A percentile compares a stretch with the other conserved stretches of the same genome.
Evolutionary conservation across 108 stramenopile species (phyloP).

Genomic region (Skeletonema grethae): DNA sequence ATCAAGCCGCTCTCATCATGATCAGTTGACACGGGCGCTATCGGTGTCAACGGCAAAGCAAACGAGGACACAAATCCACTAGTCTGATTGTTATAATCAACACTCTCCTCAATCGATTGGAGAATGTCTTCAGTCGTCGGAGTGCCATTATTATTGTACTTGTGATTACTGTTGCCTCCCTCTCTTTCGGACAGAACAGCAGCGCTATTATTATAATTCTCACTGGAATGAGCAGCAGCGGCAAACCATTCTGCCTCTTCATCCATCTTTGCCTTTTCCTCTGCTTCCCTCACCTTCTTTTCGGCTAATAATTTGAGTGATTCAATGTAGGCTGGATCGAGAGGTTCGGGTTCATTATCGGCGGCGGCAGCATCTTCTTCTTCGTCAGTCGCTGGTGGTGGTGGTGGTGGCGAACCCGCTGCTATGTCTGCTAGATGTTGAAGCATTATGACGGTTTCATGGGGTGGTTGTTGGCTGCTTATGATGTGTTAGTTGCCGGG

Average conservation of each 20-base stretch:
- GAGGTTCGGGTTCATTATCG: no score
- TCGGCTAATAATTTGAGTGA: neutral
- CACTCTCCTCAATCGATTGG: conserved; percentile 1
- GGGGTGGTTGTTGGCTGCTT: no score
- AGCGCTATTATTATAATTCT: neutral
- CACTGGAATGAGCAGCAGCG: neutral
- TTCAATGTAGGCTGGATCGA: neutral
- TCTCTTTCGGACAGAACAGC: neutral
- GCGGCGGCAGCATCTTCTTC: no score
- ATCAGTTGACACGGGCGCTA: neutral
- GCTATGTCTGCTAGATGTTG: no score
- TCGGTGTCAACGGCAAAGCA: neutral
- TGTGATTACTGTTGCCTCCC: neutral
- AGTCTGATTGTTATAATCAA: neutral
- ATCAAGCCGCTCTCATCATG: no score
- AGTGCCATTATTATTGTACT: neutral
- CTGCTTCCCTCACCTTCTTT: conserved; percentile 1
- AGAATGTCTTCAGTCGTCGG: neutral
- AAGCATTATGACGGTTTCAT: no score
- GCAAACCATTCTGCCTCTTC: neutral
- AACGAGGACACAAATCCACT: neutral
- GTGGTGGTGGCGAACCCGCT: no score
- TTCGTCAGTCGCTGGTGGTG: no score
- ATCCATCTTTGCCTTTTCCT: neutral
- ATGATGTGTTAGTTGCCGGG: no score